Conservation (phyloP, 2,329 filamentous ascomycete species). For the Nannizzia gypsea region DNA sequence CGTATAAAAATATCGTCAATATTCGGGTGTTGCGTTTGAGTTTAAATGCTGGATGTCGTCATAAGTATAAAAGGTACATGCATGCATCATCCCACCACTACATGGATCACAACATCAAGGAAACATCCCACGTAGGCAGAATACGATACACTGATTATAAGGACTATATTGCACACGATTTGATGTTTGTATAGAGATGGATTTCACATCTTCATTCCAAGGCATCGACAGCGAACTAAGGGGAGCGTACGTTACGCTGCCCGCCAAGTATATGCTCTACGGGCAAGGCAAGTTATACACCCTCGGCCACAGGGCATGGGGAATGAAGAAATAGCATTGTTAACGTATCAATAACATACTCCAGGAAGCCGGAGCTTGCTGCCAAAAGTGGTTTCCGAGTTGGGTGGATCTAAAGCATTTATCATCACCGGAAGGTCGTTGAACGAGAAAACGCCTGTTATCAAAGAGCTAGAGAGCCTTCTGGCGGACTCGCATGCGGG, state of each 20-base stretch:
- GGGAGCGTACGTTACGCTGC: constrained; percentile 10
- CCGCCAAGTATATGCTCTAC: constrained; percentile 13
- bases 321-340: background rate
- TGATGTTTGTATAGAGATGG: background rate
- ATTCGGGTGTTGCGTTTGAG: too few species aligned
- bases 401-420: constrained; percentile 12
- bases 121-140: background rate
- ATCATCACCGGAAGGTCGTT: constrained; percentile 13
- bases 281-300: constrained; percentile 8
- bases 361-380: constrained; percentile 11
- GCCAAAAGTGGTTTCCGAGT: constrained; percentile 7
- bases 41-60: background rate
- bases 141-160: background rate
- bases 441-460: constrained; percentile 13
- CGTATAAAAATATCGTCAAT: too few species aligned
- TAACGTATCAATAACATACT: background rate
- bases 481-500: constrained; percentile 8
- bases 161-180: background rate
- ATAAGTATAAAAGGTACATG: background rate
- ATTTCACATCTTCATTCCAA: background rate
- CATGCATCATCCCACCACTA: background rate
- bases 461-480: constrained; percentile 8
- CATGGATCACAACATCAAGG: background rate
- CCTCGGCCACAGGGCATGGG: background rate
- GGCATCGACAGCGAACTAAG: constrained; percentile 8